Evolutionary conservation across 805 yeast genomes (phyloP).

Genomic region (Saturnispora saitoi): DNA sequence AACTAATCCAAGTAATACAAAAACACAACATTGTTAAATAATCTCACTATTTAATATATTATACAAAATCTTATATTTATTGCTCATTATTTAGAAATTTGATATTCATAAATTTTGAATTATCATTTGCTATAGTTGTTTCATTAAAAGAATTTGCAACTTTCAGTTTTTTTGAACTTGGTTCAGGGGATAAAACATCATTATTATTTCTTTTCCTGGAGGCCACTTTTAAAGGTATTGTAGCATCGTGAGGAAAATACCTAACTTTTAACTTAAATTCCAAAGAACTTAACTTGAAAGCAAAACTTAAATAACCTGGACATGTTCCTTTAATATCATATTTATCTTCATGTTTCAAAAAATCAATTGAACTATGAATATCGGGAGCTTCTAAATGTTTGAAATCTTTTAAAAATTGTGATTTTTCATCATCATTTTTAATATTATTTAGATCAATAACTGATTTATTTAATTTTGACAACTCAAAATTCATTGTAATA

Average conservation of each 20-base stretch:
- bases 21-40: no score
- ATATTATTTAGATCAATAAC: neutral
- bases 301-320: conserved; percentile 5
- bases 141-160: neutral
- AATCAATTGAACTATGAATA: conserved; percentile 4
- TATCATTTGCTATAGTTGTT: neutral
- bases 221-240: neutral
- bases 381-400: conserved; percentile 7
- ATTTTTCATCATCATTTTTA: conserved; percentile 4
- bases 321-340: conserved; percentile 1
- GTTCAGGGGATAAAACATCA: neutral
- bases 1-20: no score
- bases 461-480: neutral
- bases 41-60: no score
- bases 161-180: neutral
- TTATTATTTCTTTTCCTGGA: neutral
- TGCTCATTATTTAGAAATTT: neutral
- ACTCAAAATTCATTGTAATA: neutral
- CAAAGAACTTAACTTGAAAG: conserved; percentile 6
- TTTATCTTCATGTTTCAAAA: conserved; percentile 6
- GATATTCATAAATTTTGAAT: neutral
- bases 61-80: neutral
- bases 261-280: conserved; percentile 7
- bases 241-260: conserved; percentile 6
- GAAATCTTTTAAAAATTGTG: conserved; percentile 1